phyloP scores from a whole-genome alignment of 441 rosid species.

The Eruca vesicaria region DNA sequence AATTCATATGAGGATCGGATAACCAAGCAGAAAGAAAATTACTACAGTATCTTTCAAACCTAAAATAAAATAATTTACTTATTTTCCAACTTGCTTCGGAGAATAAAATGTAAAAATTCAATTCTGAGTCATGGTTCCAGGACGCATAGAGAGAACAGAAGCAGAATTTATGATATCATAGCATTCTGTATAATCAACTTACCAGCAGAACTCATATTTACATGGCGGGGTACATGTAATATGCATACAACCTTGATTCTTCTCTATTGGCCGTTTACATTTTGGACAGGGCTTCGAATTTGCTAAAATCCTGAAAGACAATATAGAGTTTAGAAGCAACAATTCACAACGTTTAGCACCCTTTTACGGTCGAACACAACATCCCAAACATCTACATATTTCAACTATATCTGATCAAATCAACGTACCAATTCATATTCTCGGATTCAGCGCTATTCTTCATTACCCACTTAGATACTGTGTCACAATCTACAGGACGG shows the following conservation, averaged over 20 bases:
- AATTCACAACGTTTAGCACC: background rate
- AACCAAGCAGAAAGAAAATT: slow-evolving; percentile 2
- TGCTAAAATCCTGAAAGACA: slow-evolving; percentile 66
- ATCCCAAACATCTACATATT: background rate
- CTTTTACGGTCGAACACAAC: background rate
- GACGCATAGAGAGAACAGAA: background rate
- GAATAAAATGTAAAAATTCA: background rate
- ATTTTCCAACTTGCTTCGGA: background rate
- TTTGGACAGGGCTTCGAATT: slow-evolving; percentile 84
- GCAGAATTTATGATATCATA: background rate
- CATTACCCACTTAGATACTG: slow-evolving; percentile 70
- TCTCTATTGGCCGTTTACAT: slow-evolving; percentile 85
- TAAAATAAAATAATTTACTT: background rate
- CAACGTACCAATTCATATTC: slow-evolving; percentile 73
- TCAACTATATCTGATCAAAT: background rate
- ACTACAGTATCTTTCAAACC: background rate
- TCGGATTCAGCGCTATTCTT: slow-evolving; percentile 81
- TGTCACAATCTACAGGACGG: slow-evolving; percentile 78
- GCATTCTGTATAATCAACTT: slow-evolving; percentile 28
- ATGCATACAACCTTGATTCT: slow-evolving; percentile 88
- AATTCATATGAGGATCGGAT: background rate
- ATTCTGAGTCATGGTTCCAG: background rate
- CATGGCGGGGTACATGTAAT: slow-evolving; percentile 85
- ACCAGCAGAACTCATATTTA: slow-evolving; percentile 85
- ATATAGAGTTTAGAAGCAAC: background rate